A percentile compares a stretch with the other conserved stretches of the same genome.
Evolutionary conservation across 306 rosid species (phyloP).

Genomic region (Clitoria ternatea): DNA sequence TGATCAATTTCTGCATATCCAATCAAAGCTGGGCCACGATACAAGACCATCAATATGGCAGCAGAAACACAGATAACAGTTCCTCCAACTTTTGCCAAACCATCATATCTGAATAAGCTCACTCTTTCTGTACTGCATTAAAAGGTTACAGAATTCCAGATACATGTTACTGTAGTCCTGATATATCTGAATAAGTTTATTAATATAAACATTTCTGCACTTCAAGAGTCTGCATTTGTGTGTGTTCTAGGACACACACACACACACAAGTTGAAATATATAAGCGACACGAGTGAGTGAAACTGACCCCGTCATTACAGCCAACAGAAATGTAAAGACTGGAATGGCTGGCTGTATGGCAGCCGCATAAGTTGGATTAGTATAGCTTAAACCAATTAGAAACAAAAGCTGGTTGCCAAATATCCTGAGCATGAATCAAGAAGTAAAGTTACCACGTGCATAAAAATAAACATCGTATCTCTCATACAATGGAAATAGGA

Average conservation of each 20-base stretch:
- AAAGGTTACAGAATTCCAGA: slow-evolving; percentile 30
- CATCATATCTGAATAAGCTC: slow-evolving; percentile 65
- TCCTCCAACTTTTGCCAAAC: slow-evolving; percentile 84
- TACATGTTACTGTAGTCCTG: neutral
- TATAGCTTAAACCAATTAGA: slow-evolving; percentile 92
- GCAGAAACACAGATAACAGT: slow-evolving; percentile 80
- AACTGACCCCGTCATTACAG: slow-evolving; percentile 87
- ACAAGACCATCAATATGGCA: slow-evolving; percentile 78
- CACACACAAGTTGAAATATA: neutral
- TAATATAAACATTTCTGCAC: neutral
- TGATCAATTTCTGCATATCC: slow-evolving; percentile 44
- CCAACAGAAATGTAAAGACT: slow-evolving; percentile 77
- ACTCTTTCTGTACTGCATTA: slow-evolving; percentile 93
- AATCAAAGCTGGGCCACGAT: slow-evolving; percentile 67
- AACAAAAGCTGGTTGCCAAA: slow-evolving; percentile 95
- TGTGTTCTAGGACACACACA: neutral
- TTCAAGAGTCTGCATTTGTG: slow-evolving; percentile 1
- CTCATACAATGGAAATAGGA: neutral
- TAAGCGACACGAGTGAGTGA: slow-evolving; percentile 12
- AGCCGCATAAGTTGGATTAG: slow-evolving; percentile 95
- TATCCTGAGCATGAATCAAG: slow-evolving; percentile 53
- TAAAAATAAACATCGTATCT: slow-evolving; percentile 18
- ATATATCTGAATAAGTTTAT: neutral
- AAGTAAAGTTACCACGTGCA: slow-evolving; percentile 23
- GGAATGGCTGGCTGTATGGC: slow-evolving; percentile 94